These are phyloP conservation scores for Debaryomycetaceae sp. DNA, from an alignment of 1,139 yeast genomes.

Conservation along the genomic window DNA sequence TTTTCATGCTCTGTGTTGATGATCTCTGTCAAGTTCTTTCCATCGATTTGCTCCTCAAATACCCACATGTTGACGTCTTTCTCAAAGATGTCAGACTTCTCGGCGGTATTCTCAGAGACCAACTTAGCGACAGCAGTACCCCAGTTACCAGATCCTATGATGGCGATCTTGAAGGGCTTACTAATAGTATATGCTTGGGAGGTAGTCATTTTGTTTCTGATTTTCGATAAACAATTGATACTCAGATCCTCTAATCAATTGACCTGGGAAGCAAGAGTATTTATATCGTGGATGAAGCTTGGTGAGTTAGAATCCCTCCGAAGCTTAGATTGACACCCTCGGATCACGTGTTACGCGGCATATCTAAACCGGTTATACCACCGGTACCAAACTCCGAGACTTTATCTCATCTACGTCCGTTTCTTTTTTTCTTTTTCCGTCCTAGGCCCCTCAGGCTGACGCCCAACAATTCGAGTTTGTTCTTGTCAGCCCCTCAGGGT, in stretches of 20 bases:
- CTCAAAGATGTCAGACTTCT: slow-evolving; percentile 38
- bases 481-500: too few relatives aligned
- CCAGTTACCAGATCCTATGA: slow-evolving; percentile 51
- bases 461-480: slow-evolving; percentile 1
- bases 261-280: too few relatives aligned
- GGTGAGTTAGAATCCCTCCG: not conserved
- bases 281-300: not conserved
- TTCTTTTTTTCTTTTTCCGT: not conserved
- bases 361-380: not conserved
- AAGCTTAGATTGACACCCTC: not conserved
- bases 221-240: too few relatives aligned
- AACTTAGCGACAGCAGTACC: slow-evolving; percentile 50
- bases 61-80: slow-evolving; percentile 48
- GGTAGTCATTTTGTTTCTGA: slow-evolving; percentile 6
- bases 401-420: not conserved
- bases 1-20: slow-evolving; percentile 45
- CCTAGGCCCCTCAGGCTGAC: not conserved
- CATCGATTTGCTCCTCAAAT: slow-evolving; percentile 41
- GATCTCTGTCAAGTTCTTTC: slow-evolving; percentile 42
- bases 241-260: too few relatives aligned
- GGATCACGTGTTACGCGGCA: not conserved
- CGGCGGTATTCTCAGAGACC: slow-evolving; percentile 41
- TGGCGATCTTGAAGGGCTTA: slow-evolving; percentile 38
- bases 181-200: slow-evolving; percentile 9
- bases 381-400: slow-evolving; percentile 1